Conservation (phyloP, 1,139 yeast species). For the Yamadazyma spencermartinsiae region DNA sequence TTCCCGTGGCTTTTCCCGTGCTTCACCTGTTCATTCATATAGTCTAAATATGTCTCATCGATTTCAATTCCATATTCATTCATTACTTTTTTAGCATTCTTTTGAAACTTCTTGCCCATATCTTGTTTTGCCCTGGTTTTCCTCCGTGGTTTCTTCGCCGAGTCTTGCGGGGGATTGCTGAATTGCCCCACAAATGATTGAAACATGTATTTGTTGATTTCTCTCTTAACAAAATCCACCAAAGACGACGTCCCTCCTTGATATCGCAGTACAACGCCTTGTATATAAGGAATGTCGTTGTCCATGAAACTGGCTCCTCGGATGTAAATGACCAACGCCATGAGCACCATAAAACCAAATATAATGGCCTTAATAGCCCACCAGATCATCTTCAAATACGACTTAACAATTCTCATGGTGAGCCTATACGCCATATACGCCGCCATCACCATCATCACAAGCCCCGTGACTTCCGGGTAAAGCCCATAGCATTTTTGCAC, state of each 20-base stretch:
- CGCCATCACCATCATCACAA: constrained; percentile 6
- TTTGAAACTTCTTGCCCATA: constrained; percentile 12
- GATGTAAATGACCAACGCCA: constrained; percentile 18
- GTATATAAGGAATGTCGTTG: constrained; percentile 19
- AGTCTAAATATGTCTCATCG: constrained; percentile 17
- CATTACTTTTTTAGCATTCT: constrained; percentile 14
- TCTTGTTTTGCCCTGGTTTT: constrained; percentile 4
- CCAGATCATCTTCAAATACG: constrained; percentile 27
- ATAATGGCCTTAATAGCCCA: constrained; percentile 21
- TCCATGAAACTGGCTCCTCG: constrained; percentile 22
- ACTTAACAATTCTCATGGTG: constrained; percentile 9
- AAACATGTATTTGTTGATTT: constrained; percentile 4
- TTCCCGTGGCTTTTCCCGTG: constrained; percentile 3
- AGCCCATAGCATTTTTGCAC: constrained; percentile 7
- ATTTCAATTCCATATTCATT: constrained; percentile 19
- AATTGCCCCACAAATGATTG: constrained; percentile 5
- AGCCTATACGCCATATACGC: constrained; percentile 13
- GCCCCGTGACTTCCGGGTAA: constrained; percentile 13
- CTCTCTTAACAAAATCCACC: not conserved
- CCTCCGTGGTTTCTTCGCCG: not conserved
- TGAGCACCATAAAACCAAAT: constrained; percentile 12
- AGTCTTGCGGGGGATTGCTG: not conserved
- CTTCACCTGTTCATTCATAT: constrained; percentile 14
- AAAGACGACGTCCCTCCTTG: constrained; percentile 2
- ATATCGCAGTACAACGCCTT: constrained; percentile 1